Evolutionary conservation across 192 early-diverging fungal genomes (phyloP).

Genomic region (Coemansia sp.): DNA sequence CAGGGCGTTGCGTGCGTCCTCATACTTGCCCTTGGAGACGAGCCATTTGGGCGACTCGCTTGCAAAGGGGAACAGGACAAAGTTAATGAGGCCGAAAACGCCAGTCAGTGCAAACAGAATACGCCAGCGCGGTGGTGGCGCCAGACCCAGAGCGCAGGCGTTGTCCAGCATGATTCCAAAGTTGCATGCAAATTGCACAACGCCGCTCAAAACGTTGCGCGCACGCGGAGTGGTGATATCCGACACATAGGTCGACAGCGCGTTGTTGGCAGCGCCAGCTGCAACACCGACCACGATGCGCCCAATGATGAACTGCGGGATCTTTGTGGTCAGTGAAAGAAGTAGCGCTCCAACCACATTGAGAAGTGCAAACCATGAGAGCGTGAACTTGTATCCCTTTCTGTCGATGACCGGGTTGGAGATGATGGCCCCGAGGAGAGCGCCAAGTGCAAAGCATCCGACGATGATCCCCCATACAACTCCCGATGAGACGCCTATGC

Average conservation of each 20-base stretch:
- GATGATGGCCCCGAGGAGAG: constrained; percentile 66
- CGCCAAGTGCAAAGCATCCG: constrained; percentile 64
- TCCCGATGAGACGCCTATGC: constrained; percentile 46
- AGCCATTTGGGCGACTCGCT: constrained; percentile 80
- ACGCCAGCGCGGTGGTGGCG: constrained; percentile 69
- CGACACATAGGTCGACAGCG: constrained; percentile 70
- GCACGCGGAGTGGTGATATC: constrained; percentile 74
- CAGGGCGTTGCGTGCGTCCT: constrained; percentile 61
- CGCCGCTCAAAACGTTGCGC: constrained; percentile 70
- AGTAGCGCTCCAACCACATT: constrained; percentile 68
- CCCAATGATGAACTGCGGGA: constrained; percentile 69
- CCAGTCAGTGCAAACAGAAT: constrained; percentile 65
- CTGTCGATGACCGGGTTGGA: constrained; percentile 61
- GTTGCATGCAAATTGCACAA: constrained; percentile 76
- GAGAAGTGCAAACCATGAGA: constrained; percentile 69
- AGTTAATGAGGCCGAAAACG: constrained; percentile 61
- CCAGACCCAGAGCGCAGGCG: constrained; percentile 62
- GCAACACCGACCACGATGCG: constrained; percentile 73
- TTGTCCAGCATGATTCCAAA: constrained; percentile 77
- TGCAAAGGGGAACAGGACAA: constrained; percentile 64
- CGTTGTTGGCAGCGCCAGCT: constrained; percentile 65
- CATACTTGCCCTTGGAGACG: constrained; percentile 61
- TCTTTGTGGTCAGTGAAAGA: constrained; percentile 61
- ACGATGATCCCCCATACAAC: constrained; percentile 60
- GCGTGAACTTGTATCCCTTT: constrained; percentile 65